Evolutionary conservation across 1,284 basidiomycete genomes (phyloP), one percentile per base, ranked within the genome.

Genomic region (Chiua sp.): DNA sequence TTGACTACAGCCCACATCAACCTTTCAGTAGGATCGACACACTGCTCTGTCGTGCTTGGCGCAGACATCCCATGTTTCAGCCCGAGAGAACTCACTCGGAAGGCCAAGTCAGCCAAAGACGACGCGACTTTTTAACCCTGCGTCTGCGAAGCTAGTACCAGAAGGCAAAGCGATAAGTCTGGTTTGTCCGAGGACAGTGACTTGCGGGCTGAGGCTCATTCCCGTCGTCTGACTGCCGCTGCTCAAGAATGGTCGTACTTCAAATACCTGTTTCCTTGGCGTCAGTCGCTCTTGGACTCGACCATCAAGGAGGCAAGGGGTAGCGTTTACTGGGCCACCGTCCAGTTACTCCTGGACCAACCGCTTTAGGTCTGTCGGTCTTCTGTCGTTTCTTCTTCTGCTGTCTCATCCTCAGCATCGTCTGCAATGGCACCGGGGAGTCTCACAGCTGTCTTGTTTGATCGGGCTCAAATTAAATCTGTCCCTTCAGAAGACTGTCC

Each of bases 241-340:
- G 54, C 50, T 20, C 55, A 56, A 35, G 33, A 51, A 7, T 65
- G 59, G 65, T 48, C 62, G 37, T 48, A 54, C 15, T 57, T 35
- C 3, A 44, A 47, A 10, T 63, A 37, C 10, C 30, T 54, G 18
- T 46, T 57, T 47, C 11, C 49, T 13, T 44, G 7, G 18, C 30
- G 51, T 33, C 26, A 46, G n/a, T 33, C 32, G 12, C 50, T 3
- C 22, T 28, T 22, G 13, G 51, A 57, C 18, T 48, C 47, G 12
- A 12, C 47, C 12, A 30, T 55, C 7, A 55, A 61, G 20, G 37
- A 49, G 20, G 62, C 62, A 6, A 62, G 65, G 44, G 42, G 15
- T 5, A 47, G 56, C 42, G 56, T 63, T 8, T 65, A 56, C 47
- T 53, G 47, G 26, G 48, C 46, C 10, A 53, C 62, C 15, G 33